Evolutionary conservation across 1,284 basidiomycete genomes (phyloP), one percentile per base, ranked within the genome.

Genomic region (Leucoagaricus sp.): DNA sequence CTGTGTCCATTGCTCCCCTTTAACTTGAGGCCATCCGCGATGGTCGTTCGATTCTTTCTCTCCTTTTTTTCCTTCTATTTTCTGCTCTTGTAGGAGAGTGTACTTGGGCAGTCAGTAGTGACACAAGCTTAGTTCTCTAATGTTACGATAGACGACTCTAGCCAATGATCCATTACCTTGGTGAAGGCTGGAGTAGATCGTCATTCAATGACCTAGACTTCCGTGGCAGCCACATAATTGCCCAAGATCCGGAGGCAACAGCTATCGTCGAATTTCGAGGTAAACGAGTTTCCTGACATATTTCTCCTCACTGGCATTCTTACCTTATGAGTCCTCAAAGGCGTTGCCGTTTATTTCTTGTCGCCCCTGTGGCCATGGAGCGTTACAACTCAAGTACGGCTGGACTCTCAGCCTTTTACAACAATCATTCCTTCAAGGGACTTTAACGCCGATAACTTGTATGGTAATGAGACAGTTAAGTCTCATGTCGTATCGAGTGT

Each of bases 231-330:
- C 75, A 77, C 60, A 73, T 65, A 64, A 61, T 75, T 17, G 72
- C 73, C 21, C 65, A 69, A 55, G 72, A 75, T 55, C 60, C 67
- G 1, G 61, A 60, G 31, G 73, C 69, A 17, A 72, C 65, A 13
- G 75, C 75, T 26, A 64, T 66, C 0, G 72, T 76, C 57, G 67
- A 57, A 1, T 77, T 76, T 57, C 75, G 70, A 7, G 72, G 72
- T 65, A 52, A n/a, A n/a, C n/a, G n/a, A n/a, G n/a, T n/a, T n/a
- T n/a, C n/a, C n/a, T n/a, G n/a, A n/a, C n/a, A n/a, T n/a, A n/a
- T n/a, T n/a, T n/a, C n/a, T n/a, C n/a, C n/a, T n/a, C n/a, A n/a
- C n/a, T n/a, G n/a, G n/a, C n/a, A n/a, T n/a, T n/a, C n/a, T n/a
- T n/a, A n/a, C n/a, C n/a, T 19, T 28, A 38, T 21, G 13, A 23